Conservation (phyloP, 2,329 filamentous ascomycete species). For the Talaromyces sp. region DNA sequence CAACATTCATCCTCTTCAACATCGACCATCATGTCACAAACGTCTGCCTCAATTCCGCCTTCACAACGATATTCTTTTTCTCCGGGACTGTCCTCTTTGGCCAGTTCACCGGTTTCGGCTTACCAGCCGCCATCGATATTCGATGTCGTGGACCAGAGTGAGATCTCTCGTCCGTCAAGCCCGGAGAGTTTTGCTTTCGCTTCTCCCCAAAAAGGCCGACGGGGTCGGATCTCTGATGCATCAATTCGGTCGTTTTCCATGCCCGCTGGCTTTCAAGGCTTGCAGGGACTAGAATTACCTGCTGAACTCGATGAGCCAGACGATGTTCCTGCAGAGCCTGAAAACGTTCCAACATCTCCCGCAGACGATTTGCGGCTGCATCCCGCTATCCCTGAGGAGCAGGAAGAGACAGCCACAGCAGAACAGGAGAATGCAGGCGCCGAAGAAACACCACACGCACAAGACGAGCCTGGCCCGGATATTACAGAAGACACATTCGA, state of each 20-base stretch:
- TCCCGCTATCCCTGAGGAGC: conserved; percentile 34
- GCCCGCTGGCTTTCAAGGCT: conserved; percentile 4
- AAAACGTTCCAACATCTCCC: conserved; percentile 13
- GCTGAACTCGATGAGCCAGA: conserved; percentile 11
- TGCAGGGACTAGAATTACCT: neutral
- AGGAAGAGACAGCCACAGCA: conserved; percentile 22
- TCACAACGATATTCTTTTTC: conserved; percentile 32
- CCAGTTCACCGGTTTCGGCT: conserved; percentile 74
- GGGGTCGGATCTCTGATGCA: conserved; percentile 53
- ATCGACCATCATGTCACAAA: conserved; percentile 60
- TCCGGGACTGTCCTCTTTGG: conserved; percentile 60
- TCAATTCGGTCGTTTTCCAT: conserved; percentile 29
- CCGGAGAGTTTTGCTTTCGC: conserved; percentile 63
- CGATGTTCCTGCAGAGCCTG: conserved; percentile 14
- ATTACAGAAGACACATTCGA: conserved; percentile 13
- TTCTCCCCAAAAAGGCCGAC: conserved; percentile 60
- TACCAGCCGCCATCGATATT: conserved; percentile 71
- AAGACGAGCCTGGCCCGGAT: conserved; percentile 13
- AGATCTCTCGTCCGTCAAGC: conserved; percentile 71
- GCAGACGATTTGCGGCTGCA: conserved; percentile 20
- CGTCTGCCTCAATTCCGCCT: conserved; percentile 53
- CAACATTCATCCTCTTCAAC: conserved; percentile 41
- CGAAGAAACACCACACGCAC: conserved; percentile 9
- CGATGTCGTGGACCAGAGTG: conserved; percentile 61
- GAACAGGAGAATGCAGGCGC: conserved; percentile 3